Conservation (phyloP, 192 early-diverging fungal genomes). For the Dissophora ornata region DNA sequence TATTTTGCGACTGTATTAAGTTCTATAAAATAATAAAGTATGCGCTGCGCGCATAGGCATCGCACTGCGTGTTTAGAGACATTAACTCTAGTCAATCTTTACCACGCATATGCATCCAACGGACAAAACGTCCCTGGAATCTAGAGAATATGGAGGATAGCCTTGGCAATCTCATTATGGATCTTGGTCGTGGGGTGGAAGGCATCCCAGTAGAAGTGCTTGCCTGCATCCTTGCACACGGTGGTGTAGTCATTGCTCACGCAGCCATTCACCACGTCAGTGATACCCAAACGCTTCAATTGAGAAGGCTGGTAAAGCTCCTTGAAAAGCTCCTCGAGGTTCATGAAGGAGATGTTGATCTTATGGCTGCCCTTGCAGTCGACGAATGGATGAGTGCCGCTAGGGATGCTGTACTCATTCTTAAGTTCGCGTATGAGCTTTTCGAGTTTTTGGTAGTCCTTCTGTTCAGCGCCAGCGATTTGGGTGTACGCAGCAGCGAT, state of each 20-base stretch:
- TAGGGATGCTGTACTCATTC: constrained; percentile 1
- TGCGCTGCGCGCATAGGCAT: too few relatives aligned
- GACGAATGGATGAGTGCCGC: constrained; percentile 9
- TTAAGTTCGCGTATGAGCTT: not conserved
- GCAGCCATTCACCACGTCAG: constrained; percentile 27
- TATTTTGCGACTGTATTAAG: too few relatives aligned
- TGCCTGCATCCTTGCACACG: constrained; percentile 26
- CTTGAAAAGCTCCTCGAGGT: constrained; percentile 6
- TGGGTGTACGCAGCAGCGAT: not conserved
- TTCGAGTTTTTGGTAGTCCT: constrained; percentile 16
- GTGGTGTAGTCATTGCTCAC: constrained; percentile 47
- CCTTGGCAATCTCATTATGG: constrained; percentile 26
- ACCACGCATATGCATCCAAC: too few relatives aligned
- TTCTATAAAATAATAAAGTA: too few relatives aligned
- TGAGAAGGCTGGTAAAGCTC: constrained; percentile 2
- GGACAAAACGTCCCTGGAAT: too few relatives aligned
- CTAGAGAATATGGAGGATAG: constrained; percentile 18
- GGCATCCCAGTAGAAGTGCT: constrained; percentile 41
- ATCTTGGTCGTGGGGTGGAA: constrained; percentile 39
- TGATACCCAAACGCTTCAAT: constrained; percentile 32
- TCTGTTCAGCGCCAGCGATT: constrained; percentile 6
- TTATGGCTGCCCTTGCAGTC: not conserved
- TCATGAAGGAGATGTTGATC: constrained; percentile 13
- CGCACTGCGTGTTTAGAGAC: too few relatives aligned
- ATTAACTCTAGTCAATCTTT: too few relatives aligned